A percentile compares a stretch with the other conserved stretches of the same genome.
Conservation (phyloP, 805 yeast genomes). For the Tetrapisispora taiwanensis region DNA sequence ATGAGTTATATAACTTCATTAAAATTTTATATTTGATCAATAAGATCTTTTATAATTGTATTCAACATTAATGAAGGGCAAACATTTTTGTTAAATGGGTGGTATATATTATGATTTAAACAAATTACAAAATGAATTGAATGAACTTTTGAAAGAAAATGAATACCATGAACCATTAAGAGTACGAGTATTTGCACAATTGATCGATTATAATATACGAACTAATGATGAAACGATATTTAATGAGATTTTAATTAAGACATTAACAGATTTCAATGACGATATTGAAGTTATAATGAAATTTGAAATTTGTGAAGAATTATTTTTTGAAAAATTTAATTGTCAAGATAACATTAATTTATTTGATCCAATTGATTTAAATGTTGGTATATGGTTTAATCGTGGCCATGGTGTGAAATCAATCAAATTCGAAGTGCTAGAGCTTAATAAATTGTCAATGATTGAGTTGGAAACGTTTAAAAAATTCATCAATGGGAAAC, state of each 20-base stretch:
- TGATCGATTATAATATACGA: background rate
- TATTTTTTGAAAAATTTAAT: background rate
- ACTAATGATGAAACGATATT: background rate
- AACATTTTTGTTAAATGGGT: background rate
- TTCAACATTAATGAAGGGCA: too few relatives aligned
- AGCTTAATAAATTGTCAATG: conserved; percentile 5
- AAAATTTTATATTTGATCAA: too few relatives aligned
- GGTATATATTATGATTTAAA: background rate
- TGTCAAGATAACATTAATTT: background rate
- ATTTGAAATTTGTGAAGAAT: background rate
- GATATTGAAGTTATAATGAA: background rate
- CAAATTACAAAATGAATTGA: background rate
- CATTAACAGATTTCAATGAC: background rate
- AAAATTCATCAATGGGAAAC: background rate
- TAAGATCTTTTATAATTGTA: too few relatives aligned
- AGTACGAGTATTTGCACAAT: background rate
- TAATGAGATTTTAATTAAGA: background rate
- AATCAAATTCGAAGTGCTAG: conserved; percentile 10
- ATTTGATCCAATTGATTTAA: conserved; percentile 11
- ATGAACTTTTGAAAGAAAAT: background rate
- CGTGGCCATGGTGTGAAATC: background rate
- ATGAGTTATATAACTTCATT: too few relatives aligned
- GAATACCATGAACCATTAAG: background rate
- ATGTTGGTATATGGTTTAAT: conserved; percentile 6
- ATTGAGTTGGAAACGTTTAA: background rate